Conservation (phyloP, 768 basidiomycete species). For the Holtermannia corniformis region DNA sequence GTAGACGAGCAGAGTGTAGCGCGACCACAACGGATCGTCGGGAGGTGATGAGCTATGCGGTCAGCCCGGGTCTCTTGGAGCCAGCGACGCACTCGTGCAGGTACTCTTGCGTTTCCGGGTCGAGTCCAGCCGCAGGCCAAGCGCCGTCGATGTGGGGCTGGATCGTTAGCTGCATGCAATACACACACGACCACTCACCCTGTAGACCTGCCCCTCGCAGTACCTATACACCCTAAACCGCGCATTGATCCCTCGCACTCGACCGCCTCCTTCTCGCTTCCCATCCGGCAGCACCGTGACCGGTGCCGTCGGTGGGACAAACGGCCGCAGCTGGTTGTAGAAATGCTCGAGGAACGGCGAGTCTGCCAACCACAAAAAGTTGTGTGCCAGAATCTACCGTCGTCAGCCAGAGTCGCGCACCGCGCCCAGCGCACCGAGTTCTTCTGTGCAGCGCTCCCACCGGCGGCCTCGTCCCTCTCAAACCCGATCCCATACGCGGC, state of each 20-base stretch:
- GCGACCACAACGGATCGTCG: constrained; percentile 47
- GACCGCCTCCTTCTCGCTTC: constrained; percentile 35
- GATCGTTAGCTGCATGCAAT: neutral
- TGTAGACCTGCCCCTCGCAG: constrained; percentile 47
- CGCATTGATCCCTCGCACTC: constrained; percentile 48
- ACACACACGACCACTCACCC: constrained; percentile 25
- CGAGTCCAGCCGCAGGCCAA: constrained; percentile 49
- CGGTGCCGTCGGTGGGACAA: constrained; percentile 44
- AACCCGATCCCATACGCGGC: constrained; percentile 48
- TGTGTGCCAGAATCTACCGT: constrained; percentile 44
- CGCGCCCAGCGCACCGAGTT: constrained; percentile 38
- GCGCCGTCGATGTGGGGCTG: constrained; percentile 52
- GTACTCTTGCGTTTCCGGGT: constrained; percentile 46
- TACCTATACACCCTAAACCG: constrained; percentile 51
- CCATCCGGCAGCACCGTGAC: constrained; percentile 14
- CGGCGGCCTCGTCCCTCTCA: constrained; percentile 49
- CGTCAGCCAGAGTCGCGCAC: neutral
- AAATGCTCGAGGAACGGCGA: constrained; percentile 44
- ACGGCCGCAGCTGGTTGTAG: constrained; percentile 45
- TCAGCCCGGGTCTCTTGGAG: neutral
- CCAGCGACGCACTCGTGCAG: constrained; percentile 46
- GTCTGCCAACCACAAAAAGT: constrained; percentile 53
- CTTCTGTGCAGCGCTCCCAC: constrained; percentile 46
- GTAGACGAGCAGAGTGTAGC: constrained; percentile 49
- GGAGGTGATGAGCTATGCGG: constrained; percentile 26